phyloP scores from a whole-genome alignment of 257 asterid genomes.

The Capsicum baccatum region DNA sequence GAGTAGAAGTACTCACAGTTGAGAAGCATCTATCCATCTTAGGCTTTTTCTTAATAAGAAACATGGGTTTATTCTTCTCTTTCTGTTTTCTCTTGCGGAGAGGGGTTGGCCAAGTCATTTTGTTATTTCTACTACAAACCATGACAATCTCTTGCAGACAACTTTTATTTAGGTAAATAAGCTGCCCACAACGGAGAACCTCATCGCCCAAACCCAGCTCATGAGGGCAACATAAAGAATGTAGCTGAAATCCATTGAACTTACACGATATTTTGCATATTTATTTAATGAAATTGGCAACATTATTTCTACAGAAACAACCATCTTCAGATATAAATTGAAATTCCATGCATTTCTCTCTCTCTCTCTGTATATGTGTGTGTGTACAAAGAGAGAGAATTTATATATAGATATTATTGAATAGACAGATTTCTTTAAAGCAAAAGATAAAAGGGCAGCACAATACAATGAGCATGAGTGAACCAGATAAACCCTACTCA shows the following conservation, averaged over 20 bases:
- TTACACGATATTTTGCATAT: neutral
- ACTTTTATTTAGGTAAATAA: neutral
- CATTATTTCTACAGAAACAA: neutral
- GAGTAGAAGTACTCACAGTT: conserved; percentile 12
- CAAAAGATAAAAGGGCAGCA: conserved; percentile 1
- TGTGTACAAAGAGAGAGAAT: neutral
- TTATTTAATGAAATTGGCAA: neutral
- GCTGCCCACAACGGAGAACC: neutral
- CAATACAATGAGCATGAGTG: conserved; percentile 17
- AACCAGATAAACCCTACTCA: conserved; percentile 42
- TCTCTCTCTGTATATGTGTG: neutral
- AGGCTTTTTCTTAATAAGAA: neutral
- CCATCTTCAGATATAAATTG: conserved; percentile 11
- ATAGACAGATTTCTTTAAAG: conserved; percentile 14
- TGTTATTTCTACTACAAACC: neutral
- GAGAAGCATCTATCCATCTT: neutral
- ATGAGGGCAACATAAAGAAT: conserved; percentile 8
- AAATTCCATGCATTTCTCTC: conserved; percentile 16
- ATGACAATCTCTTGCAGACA: neutral
- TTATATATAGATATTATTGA: neutral
- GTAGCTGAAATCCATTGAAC: neutral
- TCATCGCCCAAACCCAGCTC: conserved; percentile 9
- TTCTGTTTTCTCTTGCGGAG: neutral
- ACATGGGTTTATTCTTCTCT: neutral
- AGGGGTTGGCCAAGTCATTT: neutral